These are phyloP conservation scores for Yamadazyma akitaensis DNA, from an alignment of 805 yeast species.

Conservation along the genomic window DNA sequence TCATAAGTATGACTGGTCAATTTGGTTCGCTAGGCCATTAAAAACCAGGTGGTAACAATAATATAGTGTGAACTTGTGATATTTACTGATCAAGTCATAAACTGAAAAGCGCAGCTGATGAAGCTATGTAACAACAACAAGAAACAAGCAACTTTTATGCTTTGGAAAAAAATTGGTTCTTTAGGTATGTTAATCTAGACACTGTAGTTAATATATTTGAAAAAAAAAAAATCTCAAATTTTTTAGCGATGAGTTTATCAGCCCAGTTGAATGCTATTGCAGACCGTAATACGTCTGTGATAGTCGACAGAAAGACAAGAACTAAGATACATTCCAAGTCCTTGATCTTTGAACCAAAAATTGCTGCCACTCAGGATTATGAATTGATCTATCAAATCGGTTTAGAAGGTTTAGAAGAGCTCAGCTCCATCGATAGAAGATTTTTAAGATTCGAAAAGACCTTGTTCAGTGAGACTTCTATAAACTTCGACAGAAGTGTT, in stretches of 20 bases:
- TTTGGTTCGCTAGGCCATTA: too few species aligned
- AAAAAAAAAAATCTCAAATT: slow-evolving; percentile 9
- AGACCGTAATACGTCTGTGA: slow-evolving; percentile 62
- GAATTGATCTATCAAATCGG: slow-evolving; percentile 74
- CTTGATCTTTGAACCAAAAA: slow-evolving; percentile 76
- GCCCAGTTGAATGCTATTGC: slow-evolving; percentile 76
- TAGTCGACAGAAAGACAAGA: slow-evolving; percentile 81
- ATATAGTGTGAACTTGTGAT: too few species aligned
- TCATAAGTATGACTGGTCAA: too few species aligned
- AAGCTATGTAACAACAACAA: too few species aligned
- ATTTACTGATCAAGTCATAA: too few species aligned
- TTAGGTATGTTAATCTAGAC: too few species aligned
- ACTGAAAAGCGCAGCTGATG: too few species aligned
- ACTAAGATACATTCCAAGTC: slow-evolving; percentile 88
- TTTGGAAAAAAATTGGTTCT: too few species aligned
- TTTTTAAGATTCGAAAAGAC: slow-evolving; percentile 68
- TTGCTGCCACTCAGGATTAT: slow-evolving; percentile 93
- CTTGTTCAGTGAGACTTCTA: slow-evolving; percentile 78
- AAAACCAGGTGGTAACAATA: too few species aligned
- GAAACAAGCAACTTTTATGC: too few species aligned
- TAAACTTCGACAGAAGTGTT: slow-evolving; percentile 75
- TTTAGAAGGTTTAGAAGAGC: slow-evolving; percentile 70
- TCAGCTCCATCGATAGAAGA: slow-evolving; percentile 68
- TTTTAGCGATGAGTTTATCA: slow-evolving; percentile 52
- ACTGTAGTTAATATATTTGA: too few species aligned